Evolutionary conservation across 2,329 filamentous ascomycete species (phyloP), one percentile per base, ranked within the genome.

Genomic region (Coniochaeta prunicola): DNA sequence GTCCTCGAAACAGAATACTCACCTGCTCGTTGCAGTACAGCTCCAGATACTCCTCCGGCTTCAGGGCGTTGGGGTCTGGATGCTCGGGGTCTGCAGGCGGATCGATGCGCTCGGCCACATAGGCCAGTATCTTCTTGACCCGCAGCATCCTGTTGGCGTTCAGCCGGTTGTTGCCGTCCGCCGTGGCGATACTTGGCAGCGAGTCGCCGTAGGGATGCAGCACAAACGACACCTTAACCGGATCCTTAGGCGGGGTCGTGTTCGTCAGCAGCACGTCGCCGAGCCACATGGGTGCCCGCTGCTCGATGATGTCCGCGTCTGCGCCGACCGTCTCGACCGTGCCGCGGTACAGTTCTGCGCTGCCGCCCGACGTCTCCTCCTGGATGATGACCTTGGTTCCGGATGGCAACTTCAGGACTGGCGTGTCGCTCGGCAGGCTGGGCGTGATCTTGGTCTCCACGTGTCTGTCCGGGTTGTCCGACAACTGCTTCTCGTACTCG

Each of bases 81-180:
- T 85, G 80, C 42, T 61, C 60, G 24, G 58, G 53, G 15, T 59
- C 59, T 10, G 59, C 58, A 3, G 62, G 80, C 8, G 84, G 80
- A 66, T 97, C 93, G 59, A 99, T 93, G 58, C 92, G 84, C 73
- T 99, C 94, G 1, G 92, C 91, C 19, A 99, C 85, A 67, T 99
- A 99, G 0, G 87, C 85, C 59, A 97, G 76, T 24, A 99, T 94
- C 78, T 99, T 99, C 76, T 91, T 93, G 3, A 96, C 91, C 53
- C 94, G 85, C 56, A 99, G 80, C 94, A 99, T 97, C 58, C 93
- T 85, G 69, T 97, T 99, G 12, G 94, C 94, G 70, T 97, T 99
- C 57, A 99, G 80, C 26, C 94, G 87, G 64, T 92, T 93, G 71
- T 93, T 96, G 57, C 88, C 88, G 68, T 96, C 92, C 4, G 85